Base-by-base conservation (phyloP, 228 moss, liverwort and hornwort genomes). In the Sphagnum fallax region DNA sequence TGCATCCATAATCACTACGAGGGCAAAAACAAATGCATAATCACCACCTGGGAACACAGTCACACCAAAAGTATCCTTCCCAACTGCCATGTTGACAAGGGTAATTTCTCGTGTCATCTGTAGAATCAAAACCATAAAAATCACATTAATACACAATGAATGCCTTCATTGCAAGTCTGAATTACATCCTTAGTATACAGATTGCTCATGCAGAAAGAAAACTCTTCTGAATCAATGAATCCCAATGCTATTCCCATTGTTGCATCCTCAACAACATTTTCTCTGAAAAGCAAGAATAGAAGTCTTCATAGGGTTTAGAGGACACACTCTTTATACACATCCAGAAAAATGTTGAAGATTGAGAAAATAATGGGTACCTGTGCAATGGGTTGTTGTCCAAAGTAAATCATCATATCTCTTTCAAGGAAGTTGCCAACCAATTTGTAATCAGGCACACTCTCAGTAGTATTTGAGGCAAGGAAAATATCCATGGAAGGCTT, bases 1-100 rank as follows among this genome's bases (percentile, higher is more conserved):
- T 66, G 81, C 85, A 10, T 85, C 81, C 85, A 85, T 85, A 57
- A 85, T 79, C 50, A 85, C 64, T 18, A 85, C 64, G 16, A 85
- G 70, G 1, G 85, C 85, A 12, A 85, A 72, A 0, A 85, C 16
- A 0, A 85, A 48, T 53, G 85, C 85, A 52, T 81, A 74, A 47
- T 85, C 85, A 6, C 79, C 82, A 0, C 85, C 85, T 0, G 85
- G 85, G 18, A 85, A 85, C 4, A 85, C 10, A 0, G 85, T 85
- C 72, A 85, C 82, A 0, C 85, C 85, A 4, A 85, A 85, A 0
- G 85, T 85, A 49, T 85, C 81, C 73, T 82, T 85, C 6, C 50
- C 85, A 49, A 85, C 8, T 0, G 82, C 67, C 10, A 58, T 72
- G 11, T 76, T 79, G 4, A 77, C 57, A 66, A 82, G 82, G 5